These are phyloP conservation scores for Gossypium herbaceum DNA, from an alignment of 345 rosid species.

Conservation along the genomic window DNA sequence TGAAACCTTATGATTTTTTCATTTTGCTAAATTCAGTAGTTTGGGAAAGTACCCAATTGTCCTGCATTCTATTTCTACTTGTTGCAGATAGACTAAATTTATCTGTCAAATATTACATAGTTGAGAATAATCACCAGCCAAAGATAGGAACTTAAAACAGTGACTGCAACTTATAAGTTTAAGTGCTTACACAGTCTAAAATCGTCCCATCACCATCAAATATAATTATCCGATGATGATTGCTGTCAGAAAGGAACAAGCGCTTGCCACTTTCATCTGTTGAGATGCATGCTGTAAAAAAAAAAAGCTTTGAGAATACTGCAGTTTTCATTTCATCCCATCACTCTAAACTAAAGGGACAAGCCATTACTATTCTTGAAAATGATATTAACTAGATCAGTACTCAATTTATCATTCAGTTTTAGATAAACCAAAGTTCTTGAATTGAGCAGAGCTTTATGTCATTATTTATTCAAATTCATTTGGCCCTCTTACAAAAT, in stretches of 20 bases:
- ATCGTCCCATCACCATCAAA: conserved; percentile 56
- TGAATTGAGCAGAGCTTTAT: not conserved
- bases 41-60: not conserved
- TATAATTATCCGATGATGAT: conserved; percentile 85
- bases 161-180: not conserved
- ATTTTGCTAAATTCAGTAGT: not conserved
- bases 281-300: conserved; percentile 61
- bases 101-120: not conserved
- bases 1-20: not conserved
- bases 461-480: not conserved
- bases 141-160: not conserved
- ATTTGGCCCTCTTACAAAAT: not conserved
- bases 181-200: conserved; percentile 69
- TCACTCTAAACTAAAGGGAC: conserved; percentile 1
- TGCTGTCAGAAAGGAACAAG: conserved; percentile 84
- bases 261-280: conserved; percentile 63
- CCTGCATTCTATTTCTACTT: not conserved
- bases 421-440: not conserved
- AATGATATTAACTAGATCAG: not conserved
- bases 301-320: conserved; percentile 12
- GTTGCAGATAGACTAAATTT: conserved; percentile 6
- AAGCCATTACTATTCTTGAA: not conserved
- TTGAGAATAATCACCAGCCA: not conserved
- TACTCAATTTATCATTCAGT: not conserved
- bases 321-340: not conserved